Base-by-base conservation (phyloP, 2,329 filamentous ascomycete species). In the Ilyonectria destructans region DNA sequence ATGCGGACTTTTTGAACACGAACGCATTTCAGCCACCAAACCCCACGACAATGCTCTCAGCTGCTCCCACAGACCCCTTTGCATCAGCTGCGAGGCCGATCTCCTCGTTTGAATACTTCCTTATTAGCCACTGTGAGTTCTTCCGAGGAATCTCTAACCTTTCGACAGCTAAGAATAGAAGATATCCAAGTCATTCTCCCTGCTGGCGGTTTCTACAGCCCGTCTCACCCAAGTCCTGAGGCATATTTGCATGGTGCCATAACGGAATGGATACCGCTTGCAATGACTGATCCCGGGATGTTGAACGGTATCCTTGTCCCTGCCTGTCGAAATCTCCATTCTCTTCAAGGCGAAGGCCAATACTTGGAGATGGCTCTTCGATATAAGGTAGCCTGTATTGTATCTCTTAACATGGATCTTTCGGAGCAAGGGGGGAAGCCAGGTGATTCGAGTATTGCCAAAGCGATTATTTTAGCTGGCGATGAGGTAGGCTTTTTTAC, bases 201-300 rank as follows among this genome's bases (percentile, higher is more conserved):
- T 21, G 46, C 46, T 21, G 46, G 49, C 6, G 4, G 31, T 6
- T 52, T 52, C 26, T 21, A n/a, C 35, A 43, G 6, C 17, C 31
- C 58, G 8, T n/a, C 37, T 8, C 35, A 40, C 15, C 49, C 58
- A 17, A 54, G n/a, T 8, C 23, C 48, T 15, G 15, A 45, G n/a
- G 48, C 15, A 7, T 61, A 61, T 21, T 15, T 52, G 23, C 58
- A 52, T 4, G 46, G 31, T 13, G 21, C 26, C 48, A 61, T 23
- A 9, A 54, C 31, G 21, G 33, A 61, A 37, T 61, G 58, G 58
- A 54, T 61, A 54, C 58, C 58, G 9, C 58, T 61, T 8, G 58
- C 58, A 0, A 46, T 61, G 13, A 61, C 58, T 9, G 58, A 61
- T n/a, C 26, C 48, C 2, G 58, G 58, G 2, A 52, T 61, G 46